Evolutionary conservation across 2,329 filamentous ascomycete genomes (phyloP).

Genomic region (Lachnellula suecica): DNA sequence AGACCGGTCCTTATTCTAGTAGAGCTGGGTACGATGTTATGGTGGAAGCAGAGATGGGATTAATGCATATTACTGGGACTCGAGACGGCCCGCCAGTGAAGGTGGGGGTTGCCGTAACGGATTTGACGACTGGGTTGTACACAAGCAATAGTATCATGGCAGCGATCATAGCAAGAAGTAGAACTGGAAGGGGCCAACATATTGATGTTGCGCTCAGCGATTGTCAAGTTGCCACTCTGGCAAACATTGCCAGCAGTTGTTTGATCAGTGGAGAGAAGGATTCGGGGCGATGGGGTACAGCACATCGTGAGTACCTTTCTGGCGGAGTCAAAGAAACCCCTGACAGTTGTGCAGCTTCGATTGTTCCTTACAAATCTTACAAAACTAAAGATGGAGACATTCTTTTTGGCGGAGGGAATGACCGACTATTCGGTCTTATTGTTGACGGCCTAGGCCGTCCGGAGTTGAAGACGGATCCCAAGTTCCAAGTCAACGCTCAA

Average conservation of each 20-base stretch:
- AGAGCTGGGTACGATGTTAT: constrained; percentile 98
- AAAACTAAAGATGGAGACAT: constrained; percentile 70
- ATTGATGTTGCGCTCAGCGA: constrained; percentile 91
- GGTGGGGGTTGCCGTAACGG: constrained; percentile 94
- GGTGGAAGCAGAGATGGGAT: constrained; percentile 96
- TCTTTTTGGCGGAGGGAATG: constrained; percentile 71
- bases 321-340: not conserved
- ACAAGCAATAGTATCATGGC: constrained; percentile 96
- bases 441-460: constrained; percentile 58
- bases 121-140: constrained; percentile 92
- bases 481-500: constrained; percentile 60
- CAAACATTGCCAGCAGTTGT: constrained; percentile 93
- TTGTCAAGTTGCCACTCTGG: constrained; percentile 88
- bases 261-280: constrained; percentile 87
- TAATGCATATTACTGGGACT: constrained; percentile 97
- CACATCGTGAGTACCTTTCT: constrained; percentile 67
- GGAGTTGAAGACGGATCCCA: constrained; percentile 59
- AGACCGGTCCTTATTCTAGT: constrained; percentile 85
- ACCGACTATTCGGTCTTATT: constrained; percentile 65
- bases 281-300: constrained; percentile 90
- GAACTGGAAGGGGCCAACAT: constrained; percentile 81
- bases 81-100: constrained; percentile 91
- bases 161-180: constrained; percentile 73
- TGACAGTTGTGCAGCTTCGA: constrained; percentile 66
- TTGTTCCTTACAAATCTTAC: constrained; percentile 92